Base-by-base conservation (phyloP, 495 filamentous ascomycete genomes). In the Tuber borchii region DNA sequence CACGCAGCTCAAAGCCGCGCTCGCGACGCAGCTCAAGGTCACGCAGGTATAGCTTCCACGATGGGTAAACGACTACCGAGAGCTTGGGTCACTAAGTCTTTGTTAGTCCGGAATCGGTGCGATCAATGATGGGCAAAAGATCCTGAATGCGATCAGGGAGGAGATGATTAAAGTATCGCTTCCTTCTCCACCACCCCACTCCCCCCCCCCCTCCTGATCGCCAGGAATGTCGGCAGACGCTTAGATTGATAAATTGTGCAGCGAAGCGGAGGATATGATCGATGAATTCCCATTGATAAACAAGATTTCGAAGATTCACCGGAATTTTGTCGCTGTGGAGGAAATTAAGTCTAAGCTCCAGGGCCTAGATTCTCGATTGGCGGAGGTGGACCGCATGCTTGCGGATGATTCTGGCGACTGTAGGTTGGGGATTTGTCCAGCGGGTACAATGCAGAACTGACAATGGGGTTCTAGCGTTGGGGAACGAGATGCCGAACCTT, bases 281-380 rank as follows among this genome's bases (percentile, higher is more conserved):
- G 89, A 91, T 75, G 95, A 98, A 85, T 99, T 99, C 83, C 93
- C 96, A 48, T 93, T 95, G 82, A 97, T 99, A 84, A 97, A 97
- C 83, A 86, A 93, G 78, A 83, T 83, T 22, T 93, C 94, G 37
- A 92, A 95, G 84, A 93, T 96, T 42, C 95, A 99, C 85, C 88
- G 94, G 75, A 97, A 98, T 83, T 98, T 98, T 82, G 91, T 92
- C 73, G 92, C 92, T 42, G 94, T 95, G 70, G 90, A 97, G 86
- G 88, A 90, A 79, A 97, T 99, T 93, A 93, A 94, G 84, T 88
- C 87, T 70, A 93, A 94, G 75, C 87, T 99, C 78, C 93, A 96
- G 83, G 91, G 87, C 44, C 97, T 99, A 77, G 91, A 91, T 81
- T 88, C 90, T 44, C 88, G 92, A 78, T 84, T 99, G 34, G 87